phyloP scores from a whole-genome alignment of 106 monocot genomes.

The Agapanthus africanus region DNA sequence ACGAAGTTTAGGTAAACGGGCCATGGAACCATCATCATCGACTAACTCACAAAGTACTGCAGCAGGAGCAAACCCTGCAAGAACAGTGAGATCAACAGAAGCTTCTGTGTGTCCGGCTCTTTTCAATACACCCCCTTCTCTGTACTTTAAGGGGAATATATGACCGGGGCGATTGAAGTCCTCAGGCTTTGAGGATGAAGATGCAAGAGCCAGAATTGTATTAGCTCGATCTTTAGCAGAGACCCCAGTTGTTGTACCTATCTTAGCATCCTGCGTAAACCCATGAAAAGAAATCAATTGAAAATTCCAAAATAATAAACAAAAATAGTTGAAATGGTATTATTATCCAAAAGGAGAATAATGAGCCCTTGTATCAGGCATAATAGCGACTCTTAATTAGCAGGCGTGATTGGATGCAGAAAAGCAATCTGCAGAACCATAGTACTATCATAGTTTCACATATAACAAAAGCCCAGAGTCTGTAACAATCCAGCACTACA shows the following conservation, averaged over 20 bases:
- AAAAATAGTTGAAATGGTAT: too few relatives aligned
- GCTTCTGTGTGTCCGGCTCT: slow-evolving; percentile 98
- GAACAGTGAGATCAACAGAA: slow-evolving; percentile 73
- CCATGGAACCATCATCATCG: slow-evolving; percentile 95
- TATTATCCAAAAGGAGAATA: too few relatives aligned
- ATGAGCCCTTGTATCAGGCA: background rate
- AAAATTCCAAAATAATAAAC: background rate
- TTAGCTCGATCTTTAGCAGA: slow-evolving; percentile 89
- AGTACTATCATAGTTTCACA: too few relatives aligned
- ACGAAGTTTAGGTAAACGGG: slow-evolving; percentile 68
- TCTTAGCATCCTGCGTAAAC: slow-evolving; percentile 45
- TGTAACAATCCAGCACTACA: too few relatives aligned
- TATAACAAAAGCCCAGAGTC: too few relatives aligned
- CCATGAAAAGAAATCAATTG: background rate
- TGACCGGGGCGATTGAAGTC: slow-evolving; percentile 93
- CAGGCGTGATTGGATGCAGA: background rate
- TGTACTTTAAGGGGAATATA: slow-evolving; percentile 89
- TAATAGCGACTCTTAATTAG: background rate
- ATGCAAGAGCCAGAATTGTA: slow-evolving; percentile 73
- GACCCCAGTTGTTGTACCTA: slow-evolving; percentile 86
- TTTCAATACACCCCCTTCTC: slow-evolving; percentile 93
- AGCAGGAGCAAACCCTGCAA: slow-evolving; percentile 71
- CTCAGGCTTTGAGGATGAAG: slow-evolving; percentile 60
- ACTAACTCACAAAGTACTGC: slow-evolving; percentile 87
- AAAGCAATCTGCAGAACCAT: background rate